Percentiles rank a stretch among this genome's conserved stretches.
These are phyloP conservation scores for Candida morakotiae DNA, from an alignment of 805 yeast genomes.

Conservation along the genomic window DNA sequence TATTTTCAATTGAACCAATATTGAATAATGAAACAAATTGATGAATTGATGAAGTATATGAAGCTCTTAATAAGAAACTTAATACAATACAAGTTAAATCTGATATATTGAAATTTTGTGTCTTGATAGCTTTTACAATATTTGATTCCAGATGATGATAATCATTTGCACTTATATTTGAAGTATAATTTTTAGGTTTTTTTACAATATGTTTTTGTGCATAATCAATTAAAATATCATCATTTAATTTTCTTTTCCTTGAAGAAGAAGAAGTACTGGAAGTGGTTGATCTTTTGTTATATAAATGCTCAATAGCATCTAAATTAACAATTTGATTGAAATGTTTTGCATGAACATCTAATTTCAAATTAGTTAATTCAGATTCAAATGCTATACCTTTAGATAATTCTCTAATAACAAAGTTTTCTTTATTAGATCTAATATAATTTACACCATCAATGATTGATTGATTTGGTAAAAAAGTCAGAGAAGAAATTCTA, in stretches of 20 bases:
- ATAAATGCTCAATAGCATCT: constrained; percentile 2
- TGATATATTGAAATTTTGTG: not conserved
- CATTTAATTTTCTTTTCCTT: not conserved
- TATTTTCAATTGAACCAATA: not conserved
- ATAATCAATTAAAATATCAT: constrained; percentile 1
- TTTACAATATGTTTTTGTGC: constrained; percentile 2
- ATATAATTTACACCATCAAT: constrained; percentile 2
- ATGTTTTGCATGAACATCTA: constrained; percentile 1
- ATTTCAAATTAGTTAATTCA: constrained; percentile 3
- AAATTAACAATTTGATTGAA: constrained; percentile 1
- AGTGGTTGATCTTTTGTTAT: constrained; percentile 1
- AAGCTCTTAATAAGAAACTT: not conserved
- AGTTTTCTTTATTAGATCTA: not conserved
- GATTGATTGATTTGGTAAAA: not conserved
- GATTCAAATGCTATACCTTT: constrained; percentile 2
- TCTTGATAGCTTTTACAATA: not conserved
- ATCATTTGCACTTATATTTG: not conserved
- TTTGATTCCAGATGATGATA: constrained; percentile 1
- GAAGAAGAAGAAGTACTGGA: not conserved
- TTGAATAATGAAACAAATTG: constrained; percentile 1
- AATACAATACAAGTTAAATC: not conserved
- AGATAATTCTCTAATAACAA: constrained; percentile 1
- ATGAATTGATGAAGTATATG: not conserved
- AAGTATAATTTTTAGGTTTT: not conserved
- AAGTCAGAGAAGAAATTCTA: constrained; percentile 1